These are phyloP conservation scores for Amauroascus niger DNA, from an alignment of 2,329 filamentous ascomycete species.

Conservation along the genomic window DNA sequence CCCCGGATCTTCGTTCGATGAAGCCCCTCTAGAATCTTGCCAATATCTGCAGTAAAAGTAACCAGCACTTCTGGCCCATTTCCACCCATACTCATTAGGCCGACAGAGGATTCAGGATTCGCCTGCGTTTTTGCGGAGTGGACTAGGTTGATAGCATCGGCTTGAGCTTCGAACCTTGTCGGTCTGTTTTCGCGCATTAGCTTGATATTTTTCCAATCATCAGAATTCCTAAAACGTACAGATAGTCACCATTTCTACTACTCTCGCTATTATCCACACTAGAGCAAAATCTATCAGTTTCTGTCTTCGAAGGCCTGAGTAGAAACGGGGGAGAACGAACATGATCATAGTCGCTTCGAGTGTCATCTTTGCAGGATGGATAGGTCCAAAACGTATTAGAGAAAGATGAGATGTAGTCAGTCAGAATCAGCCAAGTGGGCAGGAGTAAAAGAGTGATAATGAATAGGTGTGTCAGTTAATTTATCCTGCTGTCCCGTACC, in stretches of 20 bases:
- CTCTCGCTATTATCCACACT: conserved; percentile 97
- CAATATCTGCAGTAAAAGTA: conserved; percentile 90
- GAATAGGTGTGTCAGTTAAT: not conserved
- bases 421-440: not conserved
- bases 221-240: conserved; percentile 37
- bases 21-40: conserved; percentile 85
- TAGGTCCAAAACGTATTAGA: not conserved
- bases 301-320: conserved; percentile 1
- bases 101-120: conserved; percentile 94
- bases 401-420: not conserved
- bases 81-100: conserved; percentile 97
- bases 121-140: conserved; percentile 92
- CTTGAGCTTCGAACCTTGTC: conserved; percentile 90
- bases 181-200: conserved; percentile 48
- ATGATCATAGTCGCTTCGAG: conserved; percentile 99
- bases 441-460: not conserved
- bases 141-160: conserved; percentile 87
- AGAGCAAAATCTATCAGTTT: conserved; percentile 21
- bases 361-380: conserved; percentile 62
- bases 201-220: not conserved
- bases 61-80: conserved; percentile 95
- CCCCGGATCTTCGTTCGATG: conserved; percentile 93
- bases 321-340: conserved; percentile 28
- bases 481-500: not conserved
- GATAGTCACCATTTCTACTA: conserved; percentile 89